A percentile compares a stretch with the other conserved stretches of the same genome.
Conservation (phyloP, 148 eudicot genomes). For the Chenopodium berlandieri region DNA sequence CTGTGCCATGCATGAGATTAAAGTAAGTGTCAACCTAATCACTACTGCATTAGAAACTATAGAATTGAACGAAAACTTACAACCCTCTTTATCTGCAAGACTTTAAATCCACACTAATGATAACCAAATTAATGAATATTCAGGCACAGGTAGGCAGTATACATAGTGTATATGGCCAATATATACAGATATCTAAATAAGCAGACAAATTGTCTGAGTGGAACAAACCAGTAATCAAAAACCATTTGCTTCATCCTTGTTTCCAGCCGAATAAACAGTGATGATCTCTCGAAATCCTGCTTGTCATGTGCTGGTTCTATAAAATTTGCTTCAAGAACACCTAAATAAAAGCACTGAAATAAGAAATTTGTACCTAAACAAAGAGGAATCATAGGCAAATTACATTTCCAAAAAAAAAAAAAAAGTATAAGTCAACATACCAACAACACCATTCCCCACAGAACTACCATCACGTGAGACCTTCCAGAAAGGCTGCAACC, state of each 20-base stretch:
- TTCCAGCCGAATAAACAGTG: conserved; percentile 71
- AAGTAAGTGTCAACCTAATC: background rate
- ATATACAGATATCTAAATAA: background rate
- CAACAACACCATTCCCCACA: conserved; percentile 82
- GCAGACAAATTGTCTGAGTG: conserved; percentile 13
- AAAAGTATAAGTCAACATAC: conserved; percentile 41
- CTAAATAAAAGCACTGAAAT: conserved; percentile 32
- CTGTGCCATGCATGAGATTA: conserved; percentile 34
- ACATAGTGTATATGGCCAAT: background rate
- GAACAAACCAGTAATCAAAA: conserved; percentile 76
- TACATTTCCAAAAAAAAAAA: background rate
- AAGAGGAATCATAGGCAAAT: conserved; percentile 6
- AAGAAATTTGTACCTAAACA: conserved; percentile 5
- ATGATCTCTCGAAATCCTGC: conserved; percentile 96
- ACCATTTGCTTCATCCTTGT: conserved; percentile 80
- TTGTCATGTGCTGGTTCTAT: conserved; percentile 99
- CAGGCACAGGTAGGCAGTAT: background rate
- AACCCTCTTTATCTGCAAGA: conserved; percentile 10
- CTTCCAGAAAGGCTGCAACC: conserved; percentile 90
- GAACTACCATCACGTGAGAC: conserved; percentile 86
- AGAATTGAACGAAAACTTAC: background rate
- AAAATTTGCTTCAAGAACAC: conserved; percentile 95
- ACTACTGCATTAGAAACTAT: background rate
- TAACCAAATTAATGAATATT: background rate
- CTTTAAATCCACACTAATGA: background rate